Base-by-base conservation (phyloP, 345 rosid genomes). In the Aegle marmelos region DNA sequence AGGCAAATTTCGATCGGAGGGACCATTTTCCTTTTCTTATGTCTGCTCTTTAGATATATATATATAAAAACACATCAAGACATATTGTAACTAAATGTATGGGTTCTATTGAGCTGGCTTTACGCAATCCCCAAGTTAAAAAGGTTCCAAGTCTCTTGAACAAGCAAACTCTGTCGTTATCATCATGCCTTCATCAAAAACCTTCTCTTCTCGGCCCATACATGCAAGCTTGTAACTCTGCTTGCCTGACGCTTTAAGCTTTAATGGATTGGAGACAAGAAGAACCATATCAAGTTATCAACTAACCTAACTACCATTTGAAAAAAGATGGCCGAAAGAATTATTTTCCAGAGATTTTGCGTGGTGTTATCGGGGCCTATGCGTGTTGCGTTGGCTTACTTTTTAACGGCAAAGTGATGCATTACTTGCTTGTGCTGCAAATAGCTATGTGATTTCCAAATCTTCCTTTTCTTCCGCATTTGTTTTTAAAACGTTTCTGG, bases 71-170 rank as follows among this genome's bases (percentile, higher is more conserved):
- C 17, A 50, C 41, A 59, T 5, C 39, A 25, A 24, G 70, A 22
- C 22, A 36, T 41, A 56, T 66, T 74, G 41, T 21, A 80, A 45
- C 50, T 45, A 45, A 0, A 13, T 17, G 2, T 17, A 53, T 53
- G 5, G 21, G 21, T 53, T 19, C 21, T 17, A 53, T 53, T 53
- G 21, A 53, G 21, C 76, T 84, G 13, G 65, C 89, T 82, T 86
- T 84, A 88, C 86, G 90, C 89, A 77, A 84, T 77, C 83, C 83
- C 83, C 31, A 77, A 36, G 72, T 50, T 57, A 76, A 70, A 73
- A 50, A 8, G 68, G 83, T 86, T 75, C 85, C 83, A 84, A 84
- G 85, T 86, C 81, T 86, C 79, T 78, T 31, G 79, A 81, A 64
- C 83, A 88, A 88, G 89, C 83, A 84, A 84, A 64, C 65, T 70